phyloP scores from a whole-genome alignment of 176 grass and related monocot genomes.

The Dendrocalamus sinicus region DNA sequence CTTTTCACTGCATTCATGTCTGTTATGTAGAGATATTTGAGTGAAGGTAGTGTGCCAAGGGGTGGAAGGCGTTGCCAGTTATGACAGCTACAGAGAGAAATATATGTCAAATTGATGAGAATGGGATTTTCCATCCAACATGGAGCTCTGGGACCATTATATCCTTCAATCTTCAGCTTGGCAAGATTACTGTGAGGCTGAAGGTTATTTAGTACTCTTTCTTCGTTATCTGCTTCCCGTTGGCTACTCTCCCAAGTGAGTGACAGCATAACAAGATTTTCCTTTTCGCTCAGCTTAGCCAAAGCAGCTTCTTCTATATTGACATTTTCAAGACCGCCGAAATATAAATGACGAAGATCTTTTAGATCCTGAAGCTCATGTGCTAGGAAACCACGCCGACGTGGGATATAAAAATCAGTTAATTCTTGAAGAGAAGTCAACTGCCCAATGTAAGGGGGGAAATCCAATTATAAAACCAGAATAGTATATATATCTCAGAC shows the following conservation, averaged over 20 bases:
- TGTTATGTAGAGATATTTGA: conserved; percentile 42
- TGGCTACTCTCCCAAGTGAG: conserved; percentile 14
- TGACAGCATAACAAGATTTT: conserved; percentile 23
- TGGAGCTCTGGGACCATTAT: conserved; percentile 41
- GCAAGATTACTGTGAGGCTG: conserved; percentile 28
- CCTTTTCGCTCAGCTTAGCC: conserved; percentile 35
- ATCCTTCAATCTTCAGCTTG: conserved; percentile 14
- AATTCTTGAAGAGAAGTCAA: conserved; percentile 26
- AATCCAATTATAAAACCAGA: background rate
- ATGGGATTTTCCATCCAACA: conserved; percentile 38
- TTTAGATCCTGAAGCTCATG: background rate
- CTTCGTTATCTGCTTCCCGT: background rate
- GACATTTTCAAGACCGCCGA: conserved; percentile 13
- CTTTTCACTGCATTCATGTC: conserved; percentile 29
- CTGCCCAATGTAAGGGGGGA: background rate
- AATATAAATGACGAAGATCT: conserved; percentile 25
- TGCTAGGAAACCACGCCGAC: no score
- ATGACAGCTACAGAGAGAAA: conserved; percentile 24
- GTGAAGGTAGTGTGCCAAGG: conserved; percentile 42
- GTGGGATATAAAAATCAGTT: no score
- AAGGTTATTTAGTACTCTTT: conserved; percentile 34
- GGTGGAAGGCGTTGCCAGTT: conserved; percentile 42
- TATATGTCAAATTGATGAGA: conserved; percentile 29
- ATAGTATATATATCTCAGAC: conserved; percentile 22
- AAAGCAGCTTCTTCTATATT: conserved; percentile 21